These are phyloP conservation scores for Colletotrichum destructivum DNA, from an alignment of 2,329 filamentous ascomycete genomes.

Conservation along the genomic window DNA sequence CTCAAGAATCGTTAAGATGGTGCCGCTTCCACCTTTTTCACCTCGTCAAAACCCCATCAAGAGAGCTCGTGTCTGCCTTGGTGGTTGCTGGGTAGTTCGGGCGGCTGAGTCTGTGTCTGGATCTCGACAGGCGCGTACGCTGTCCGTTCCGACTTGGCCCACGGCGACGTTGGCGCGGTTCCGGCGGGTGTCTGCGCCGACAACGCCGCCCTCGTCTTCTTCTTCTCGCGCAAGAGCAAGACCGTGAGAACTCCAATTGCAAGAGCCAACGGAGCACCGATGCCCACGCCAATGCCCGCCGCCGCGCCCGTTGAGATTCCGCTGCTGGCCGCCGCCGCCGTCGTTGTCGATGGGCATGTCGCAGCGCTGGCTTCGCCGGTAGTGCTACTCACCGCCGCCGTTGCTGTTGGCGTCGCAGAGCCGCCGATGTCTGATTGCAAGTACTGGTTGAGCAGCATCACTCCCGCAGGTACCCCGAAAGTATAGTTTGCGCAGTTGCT, in stretches of 20 bases:
- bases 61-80: constrained; percentile 26
- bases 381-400: neutral
- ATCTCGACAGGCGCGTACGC: constrained; percentile 10
- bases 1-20: too few relatives aligned
- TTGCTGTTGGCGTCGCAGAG: neutral
- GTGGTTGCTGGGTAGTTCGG: constrained; percentile 14
- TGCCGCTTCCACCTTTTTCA: neutral
- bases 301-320: constrained; percentile 35
- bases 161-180: neutral
- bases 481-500: constrained; percentile 34
- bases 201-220: constrained; percentile 21
- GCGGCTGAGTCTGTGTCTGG: neutral
- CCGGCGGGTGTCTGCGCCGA: neutral
- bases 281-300: constrained; percentile 31
- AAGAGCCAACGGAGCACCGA: constrained; percentile 34
- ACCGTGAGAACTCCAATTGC: constrained; percentile 18
- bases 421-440: constrained; percentile 19
- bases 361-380: neutral
- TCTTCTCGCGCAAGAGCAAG: constrained; percentile 37
- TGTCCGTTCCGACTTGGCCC: constrained; percentile 19
- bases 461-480: constrained; percentile 7
- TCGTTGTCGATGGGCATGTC: constrained; percentile 4
- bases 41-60: neutral
- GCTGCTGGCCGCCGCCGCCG: neutral
- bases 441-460: constrained; percentile 29